Evolutionary conservation across 2,329 filamentous ascomycete genomes (phyloP), one percentile per base, ranked within the genome.

Genomic region (Harringtonia aguacate): DNA sequence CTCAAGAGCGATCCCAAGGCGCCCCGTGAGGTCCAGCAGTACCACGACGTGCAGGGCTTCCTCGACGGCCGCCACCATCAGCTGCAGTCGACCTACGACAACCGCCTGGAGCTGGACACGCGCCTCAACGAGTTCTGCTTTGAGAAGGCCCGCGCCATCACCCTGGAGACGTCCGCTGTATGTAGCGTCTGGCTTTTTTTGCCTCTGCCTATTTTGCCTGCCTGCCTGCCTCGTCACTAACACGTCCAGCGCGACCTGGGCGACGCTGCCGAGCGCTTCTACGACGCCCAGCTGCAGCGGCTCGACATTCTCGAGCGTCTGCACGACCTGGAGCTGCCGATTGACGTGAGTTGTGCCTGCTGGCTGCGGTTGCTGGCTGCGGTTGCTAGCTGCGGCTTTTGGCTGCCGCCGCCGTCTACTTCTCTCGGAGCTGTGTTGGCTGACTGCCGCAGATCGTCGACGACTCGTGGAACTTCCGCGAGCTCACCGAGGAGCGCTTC

Each of bases 1-100:
- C 61, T 84, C 46, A 66, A 77, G 48, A 64, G 70, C 39, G 68
- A 77, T 41, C 66, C 72, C 8, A 61, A 72, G 9, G 66, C 64
- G 37, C 67, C 79, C 60, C 69, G 73, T 55, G 59, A 72, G 49
- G 69, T 68, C 13, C 63, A 67, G 8, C 75, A 80, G 55, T 77
- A 76, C 58, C 51, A 62, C 10, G 58, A 63, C 17, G 61, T 82
- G 44, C 66, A 70, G 52, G 57, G 62, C 4, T 65, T 75, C 48
- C 67, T 86, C 13, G 62, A 73, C 45, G 52, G 63, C 28, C 64
- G 66, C 35, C 63, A 69, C 35, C 48, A 55, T 13, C 52, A 58
- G 14, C 46, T 49, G 8, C 40, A 53, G 30, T 45, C 50, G 17
- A 51, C 54, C 36, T 39, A 49, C 39, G 39, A 54, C 34, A 50